Percentiles rank a stretch among this genome's conserved stretches.
phyloP scores from a whole-genome alignment of 164 flowering plant genomes.

The Vitis rotundifolia region DNA sequence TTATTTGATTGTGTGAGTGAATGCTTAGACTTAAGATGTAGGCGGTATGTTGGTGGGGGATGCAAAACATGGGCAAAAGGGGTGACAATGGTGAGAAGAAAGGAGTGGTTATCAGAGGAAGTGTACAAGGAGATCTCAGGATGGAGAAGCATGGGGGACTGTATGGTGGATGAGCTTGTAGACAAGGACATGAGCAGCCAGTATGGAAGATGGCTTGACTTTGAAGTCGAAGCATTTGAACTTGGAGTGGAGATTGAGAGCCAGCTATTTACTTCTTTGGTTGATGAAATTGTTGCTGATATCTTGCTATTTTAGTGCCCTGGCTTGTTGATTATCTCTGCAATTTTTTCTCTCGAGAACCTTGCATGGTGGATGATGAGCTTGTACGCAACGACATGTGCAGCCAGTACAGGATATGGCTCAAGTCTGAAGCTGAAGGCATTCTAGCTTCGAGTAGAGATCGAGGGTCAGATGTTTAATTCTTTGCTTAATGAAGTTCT shows the following conservation, averaged over 20 bases:
- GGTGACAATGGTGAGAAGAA: slow-evolving; percentile 44
- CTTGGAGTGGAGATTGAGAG: slow-evolving; percentile 60
- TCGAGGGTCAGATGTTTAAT: slow-evolving; percentile 51
- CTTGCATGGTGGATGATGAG: slow-evolving; percentile 14
- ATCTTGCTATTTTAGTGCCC: slow-evolving; percentile 26
- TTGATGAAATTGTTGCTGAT: slow-evolving; percentile 72
- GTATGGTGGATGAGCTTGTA: slow-evolving; percentile 89
- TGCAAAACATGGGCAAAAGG: slow-evolving; percentile 62
- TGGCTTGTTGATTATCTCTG: not conserved
- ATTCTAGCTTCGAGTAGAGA: slow-evolving; percentile 52
- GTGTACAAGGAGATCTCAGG: slow-evolving; percentile 65
- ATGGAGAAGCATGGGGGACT: slow-evolving; percentile 65
- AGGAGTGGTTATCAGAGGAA: slow-evolving; percentile 67
- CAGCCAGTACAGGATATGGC: slow-evolving; percentile 66
- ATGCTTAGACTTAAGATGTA: slow-evolving; percentile 65
- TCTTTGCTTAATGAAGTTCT: slow-evolving; percentile 74
- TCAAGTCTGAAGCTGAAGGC: slow-evolving; percentile 63
- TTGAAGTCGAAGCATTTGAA: slow-evolving; percentile 59
- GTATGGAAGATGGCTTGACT: slow-evolving; percentile 75
- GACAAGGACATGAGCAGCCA: slow-evolving; percentile 87
- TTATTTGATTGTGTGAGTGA: slow-evolving; percentile 78
- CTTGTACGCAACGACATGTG: slow-evolving; percentile 93
- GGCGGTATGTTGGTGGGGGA: slow-evolving; percentile 53
- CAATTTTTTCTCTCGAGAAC: too few relatives aligned
- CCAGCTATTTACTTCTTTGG: slow-evolving; percentile 53